Conservation (phyloP, 345 rosid genomes). For the Physaria fendleri region DNA sequence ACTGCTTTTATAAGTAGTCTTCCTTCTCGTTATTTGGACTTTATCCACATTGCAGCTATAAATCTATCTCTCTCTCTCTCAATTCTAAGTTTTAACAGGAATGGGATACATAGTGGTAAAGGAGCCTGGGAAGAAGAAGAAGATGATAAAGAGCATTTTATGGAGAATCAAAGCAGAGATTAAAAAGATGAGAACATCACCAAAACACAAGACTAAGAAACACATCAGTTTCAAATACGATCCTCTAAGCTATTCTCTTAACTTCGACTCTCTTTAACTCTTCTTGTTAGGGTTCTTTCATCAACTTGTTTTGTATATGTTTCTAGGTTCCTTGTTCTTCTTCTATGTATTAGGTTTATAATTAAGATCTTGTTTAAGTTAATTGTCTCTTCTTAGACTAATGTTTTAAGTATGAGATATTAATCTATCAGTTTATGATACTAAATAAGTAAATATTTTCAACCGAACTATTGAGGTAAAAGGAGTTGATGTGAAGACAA, state of each 20-base stretch:
- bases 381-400: neutral
- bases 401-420: neutral
- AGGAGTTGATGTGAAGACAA: too few relatives aligned
- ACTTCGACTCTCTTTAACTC: constrained; percentile 57
- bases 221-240: constrained; percentile 58
- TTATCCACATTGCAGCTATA: too few relatives aligned
- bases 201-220: constrained; percentile 26
- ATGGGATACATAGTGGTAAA: constrained; percentile 21
- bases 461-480: too few relatives aligned
- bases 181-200: constrained; percentile 30
- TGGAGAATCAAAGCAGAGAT: constrained; percentile 56
- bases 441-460: too few relatives aligned
- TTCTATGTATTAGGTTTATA: neutral
- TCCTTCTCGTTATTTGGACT: constrained; percentile 4
- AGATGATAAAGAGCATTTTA: constrained; percentile 31
- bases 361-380: neutral
- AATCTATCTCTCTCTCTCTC: neutral
- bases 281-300: constrained; percentile 3
- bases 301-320: neutral
- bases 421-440: too few relatives aligned
- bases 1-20: constrained; percentile 24
- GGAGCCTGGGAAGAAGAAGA: constrained; percentile 44
- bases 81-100: neutral
- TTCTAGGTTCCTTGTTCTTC: neutral
- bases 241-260: constrained; percentile 71